Evolutionary conservation across 2,329 filamentous ascomycete genomes (phyloP), one percentile per base, ranked within the genome.

Genomic region (Xylaria polymorpha): DNA sequence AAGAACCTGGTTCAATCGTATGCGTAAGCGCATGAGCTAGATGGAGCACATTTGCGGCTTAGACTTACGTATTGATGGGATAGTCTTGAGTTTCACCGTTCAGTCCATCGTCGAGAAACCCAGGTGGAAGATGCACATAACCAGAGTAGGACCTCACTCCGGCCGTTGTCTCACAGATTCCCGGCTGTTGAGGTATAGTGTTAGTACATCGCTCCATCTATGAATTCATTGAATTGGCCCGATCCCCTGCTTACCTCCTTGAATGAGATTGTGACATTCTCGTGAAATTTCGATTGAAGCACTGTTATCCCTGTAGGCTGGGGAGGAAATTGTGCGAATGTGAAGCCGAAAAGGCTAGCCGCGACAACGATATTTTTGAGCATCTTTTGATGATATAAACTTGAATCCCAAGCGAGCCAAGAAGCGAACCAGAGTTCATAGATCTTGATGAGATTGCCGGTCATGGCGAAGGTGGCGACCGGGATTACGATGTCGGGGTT

Each of bases 71-170:
- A 50, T 73, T 66, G 25, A 73, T 66, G 35, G 68, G 70, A 58
- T 72, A 73, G 58, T 73, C 67, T 58, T 73, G 72, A 20, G 25
- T 41, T 20, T 61, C 61, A 15, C 66, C 61, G 61, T 60, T 41
- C 8, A 53, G 37, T 0, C 64, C 70, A 67, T 73, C 39, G 56
- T 68, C 39, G 25, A 68, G 61, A 35, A 61, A 70, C 12, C 71
- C 69, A 9, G 70, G 68, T 35, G 56, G 50, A n/a, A 74, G 64
- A 44, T 70, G 51, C 5, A 74, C 70, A 44, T 72, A 74, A 61
- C 71, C 72, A 25, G 72, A 60, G 63, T 73, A 74, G 20, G 72
- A 74, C 44, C 41, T 67, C n/a, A 71, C 69, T n/a, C 69, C 69
- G 1, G 62, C 59, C 1, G 69, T 71, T 7, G 69, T 71, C 66